Conservation (phyloP, 2,329 filamentous ascomycete genomes). For the Apiospora sp. region DNA sequence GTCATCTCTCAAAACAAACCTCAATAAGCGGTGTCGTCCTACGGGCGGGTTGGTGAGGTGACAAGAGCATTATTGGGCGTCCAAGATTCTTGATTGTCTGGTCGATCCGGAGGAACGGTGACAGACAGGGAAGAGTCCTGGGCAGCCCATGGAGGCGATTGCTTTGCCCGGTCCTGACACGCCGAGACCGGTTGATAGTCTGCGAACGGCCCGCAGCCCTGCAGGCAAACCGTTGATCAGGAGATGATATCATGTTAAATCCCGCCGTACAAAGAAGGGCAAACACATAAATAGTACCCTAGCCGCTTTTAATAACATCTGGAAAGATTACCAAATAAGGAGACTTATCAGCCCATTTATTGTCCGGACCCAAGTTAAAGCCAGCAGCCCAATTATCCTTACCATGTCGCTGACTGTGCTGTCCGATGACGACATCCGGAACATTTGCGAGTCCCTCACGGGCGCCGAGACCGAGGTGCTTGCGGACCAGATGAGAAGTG, state of each 20-base stretch:
- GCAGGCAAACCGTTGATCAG: not conserved
- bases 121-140: not conserved
- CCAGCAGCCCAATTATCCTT: not conserved
- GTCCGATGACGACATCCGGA: conserved; percentile 63
- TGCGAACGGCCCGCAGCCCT: not conserved
- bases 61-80: not conserved
- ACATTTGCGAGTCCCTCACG: conserved; percentile 61
- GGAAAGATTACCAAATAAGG: not conserved
- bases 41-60: not conserved
- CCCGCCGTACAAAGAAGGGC: not conserved
- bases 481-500: conserved; percentile 54
- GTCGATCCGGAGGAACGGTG: not conserved
- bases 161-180: not conserved
- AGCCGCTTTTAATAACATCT: not conserved
- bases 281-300: not conserved
- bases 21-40: not conserved
- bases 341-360: not conserved
- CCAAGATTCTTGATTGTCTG: not conserved
- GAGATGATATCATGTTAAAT: conserved; percentile 16
- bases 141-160: not conserved
- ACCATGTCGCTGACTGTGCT: conserved; percentile 66
- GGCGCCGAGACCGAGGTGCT: conserved; percentile 61
- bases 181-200: conserved; percentile 11
- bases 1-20: not conserved
- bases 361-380: not conserved